phyloP scores from a whole-genome alignment of 768 basidiomycete species.

The Xerocomus potaroensis region DNA sequence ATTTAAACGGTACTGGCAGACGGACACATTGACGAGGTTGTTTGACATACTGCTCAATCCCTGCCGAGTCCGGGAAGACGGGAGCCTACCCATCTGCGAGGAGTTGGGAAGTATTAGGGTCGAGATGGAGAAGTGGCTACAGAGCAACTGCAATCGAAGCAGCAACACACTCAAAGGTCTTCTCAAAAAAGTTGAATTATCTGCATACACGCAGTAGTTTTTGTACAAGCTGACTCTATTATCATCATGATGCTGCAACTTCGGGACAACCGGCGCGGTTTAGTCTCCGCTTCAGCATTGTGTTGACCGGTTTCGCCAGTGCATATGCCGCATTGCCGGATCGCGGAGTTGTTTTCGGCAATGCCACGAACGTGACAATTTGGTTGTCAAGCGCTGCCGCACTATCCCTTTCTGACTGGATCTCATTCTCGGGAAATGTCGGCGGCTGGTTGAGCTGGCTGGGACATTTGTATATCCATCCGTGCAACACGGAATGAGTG shows the following conservation, averaged over 20 bases:
- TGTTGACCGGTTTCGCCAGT: not conserved
- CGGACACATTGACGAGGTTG: conserved; percentile 74
- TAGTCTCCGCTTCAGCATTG: not conserved
- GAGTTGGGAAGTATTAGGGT: conserved; percentile 59
- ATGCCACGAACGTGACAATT: not conserved
- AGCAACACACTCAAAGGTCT: conserved; percentile 77
- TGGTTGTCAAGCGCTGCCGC: not conserved
- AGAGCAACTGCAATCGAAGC: conserved; percentile 80
- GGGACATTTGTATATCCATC: not conserved
- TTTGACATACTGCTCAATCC: conserved; percentile 91
- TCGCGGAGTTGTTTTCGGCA: not conserved
- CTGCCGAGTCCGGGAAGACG: conserved; percentile 47
- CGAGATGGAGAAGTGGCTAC: conserved; percentile 88
- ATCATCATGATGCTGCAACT: too few species aligned
- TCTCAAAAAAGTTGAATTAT: conserved; percentile 76
- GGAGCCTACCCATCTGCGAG: conserved; percentile 65
- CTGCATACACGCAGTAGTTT: conserved; percentile 31
- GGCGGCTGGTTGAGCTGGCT: not conserved
- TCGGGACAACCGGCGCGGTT: not conserved
- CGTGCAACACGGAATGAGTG: not conserved
- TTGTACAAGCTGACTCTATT: not conserved
- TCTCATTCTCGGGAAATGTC: not conserved
- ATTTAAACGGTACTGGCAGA: conserved; percentile 96
- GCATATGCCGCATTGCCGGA: too few species aligned
- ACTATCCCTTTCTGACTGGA: not conserved